Base-by-base conservation (phyloP, 1,139 yeast species). In the Saccharomycopsis hybrid region DNA sequence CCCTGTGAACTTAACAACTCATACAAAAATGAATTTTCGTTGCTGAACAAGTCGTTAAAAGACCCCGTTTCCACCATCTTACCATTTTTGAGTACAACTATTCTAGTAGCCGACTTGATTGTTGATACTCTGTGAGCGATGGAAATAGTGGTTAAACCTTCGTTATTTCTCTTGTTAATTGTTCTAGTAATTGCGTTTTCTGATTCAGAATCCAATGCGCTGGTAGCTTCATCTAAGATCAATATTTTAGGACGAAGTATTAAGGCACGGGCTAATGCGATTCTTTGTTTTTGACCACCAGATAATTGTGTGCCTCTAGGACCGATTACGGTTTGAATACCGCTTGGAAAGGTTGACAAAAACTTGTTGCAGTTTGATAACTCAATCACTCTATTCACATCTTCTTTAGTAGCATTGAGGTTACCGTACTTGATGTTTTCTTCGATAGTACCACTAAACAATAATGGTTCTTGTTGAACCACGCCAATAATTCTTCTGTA, bases 41-140 rank as follows among this genome's bases (percentile, higher is more conserved):
- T 67, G 2, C 70, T 64, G 62, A 77, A 80, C 46, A 90, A 71
- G 27, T 75, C 77, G 11, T 68, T 68, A 62, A 85, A 90, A 32
- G 73, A 61, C 4, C 97, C 97, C 43, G 83, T 78, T 65, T 90
- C 97, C 1, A 82, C 81, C 47, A 90, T 80, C 41, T 68, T 68
- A 2, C 96, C 97, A 43, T 73, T 69, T 47, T 77, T 78, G 49
- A 92, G 67, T 8, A 90, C 97, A 52, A 85, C 69, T 2, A 87
- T 81, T 69, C 70, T 72, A 0, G 86, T 84, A 43, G 84, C 79
- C 18, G 84, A 82, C 58, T 82, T 82, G 53, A 86, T 86, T 8
- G 96, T 85, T 18, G 92, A 86, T 49, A 90, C 76, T 59, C 97
- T 74, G 66, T 89, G 97, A 1, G 97, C 97, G 62, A 90, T 86